Evolutionary conservation across 345 rosid genomes (phyloP), one percentile per base, ranked within the genome.

Genomic region (Sisymbrium irio): DNA sequence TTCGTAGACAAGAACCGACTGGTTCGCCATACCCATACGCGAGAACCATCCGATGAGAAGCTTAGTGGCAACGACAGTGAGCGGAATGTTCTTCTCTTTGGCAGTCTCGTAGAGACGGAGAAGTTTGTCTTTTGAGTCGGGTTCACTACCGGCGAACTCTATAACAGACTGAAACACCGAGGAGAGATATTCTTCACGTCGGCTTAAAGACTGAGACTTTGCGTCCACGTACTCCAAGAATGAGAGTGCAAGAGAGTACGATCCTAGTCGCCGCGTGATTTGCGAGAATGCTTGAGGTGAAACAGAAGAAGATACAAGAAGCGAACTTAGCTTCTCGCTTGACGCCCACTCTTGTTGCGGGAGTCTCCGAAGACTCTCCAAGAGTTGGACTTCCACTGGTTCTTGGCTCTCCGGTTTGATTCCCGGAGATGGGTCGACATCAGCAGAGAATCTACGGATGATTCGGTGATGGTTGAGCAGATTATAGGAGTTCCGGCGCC

Each of bases 321-420:
- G 85, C 20, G 82, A 77, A 18, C 47, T 49, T 27, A 77, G 82
- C 63, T 84, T 81, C 37, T 80, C 77, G 72, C 69, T 73, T 3
- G 86, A 71, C 30, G 71, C 22, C 97, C 96, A 89, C 14, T 86
- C 86, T 20, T 77, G 37, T n/a, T 82, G 75, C 44, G 93, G 94
- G 30, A 58, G 72, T 28, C 79, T 67, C 25, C 79, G 82, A 14
- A 93, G 82, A 30, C 67, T 82, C 41, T 86, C 55, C 14, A 83
- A 5, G 15, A 87, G 82, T 53, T 62, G 80, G 20, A 40, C 53
- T 19, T 83, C 71, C 15, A 71, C 18, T 2, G 86, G 80, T 53
- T 79, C 78, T 11, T 82, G 69, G 36, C 73, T 42, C 71, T 69
- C 75, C 56, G 56, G 71, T 20, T 49, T 59, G 37, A 37, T 54